Evolutionary conservation across 163 green algal species (phyloP).

Genomic region (Scenedesmus sp.): DNA sequence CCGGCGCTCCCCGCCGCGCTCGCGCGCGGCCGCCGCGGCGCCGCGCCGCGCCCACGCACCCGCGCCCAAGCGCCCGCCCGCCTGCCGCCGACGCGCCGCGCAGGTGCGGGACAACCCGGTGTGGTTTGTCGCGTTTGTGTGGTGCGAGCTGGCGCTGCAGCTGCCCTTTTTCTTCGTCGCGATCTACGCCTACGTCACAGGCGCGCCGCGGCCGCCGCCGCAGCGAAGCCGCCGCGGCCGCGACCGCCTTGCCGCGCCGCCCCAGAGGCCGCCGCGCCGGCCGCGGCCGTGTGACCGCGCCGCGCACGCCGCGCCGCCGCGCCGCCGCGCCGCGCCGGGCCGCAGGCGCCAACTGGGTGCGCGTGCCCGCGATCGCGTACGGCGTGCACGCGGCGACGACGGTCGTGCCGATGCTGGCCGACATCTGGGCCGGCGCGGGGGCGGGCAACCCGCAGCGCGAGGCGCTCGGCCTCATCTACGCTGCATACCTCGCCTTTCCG

Average conservation of each 20-base stretch:
- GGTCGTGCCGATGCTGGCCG: slow-evolving; percentile 77
- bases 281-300: no score
- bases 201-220: slow-evolving; percentile 2
- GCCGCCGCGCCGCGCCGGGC: background rate
- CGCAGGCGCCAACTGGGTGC: slow-evolving; percentile 66
- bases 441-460: slow-evolving; percentile 20
- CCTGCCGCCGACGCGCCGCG: background rate
- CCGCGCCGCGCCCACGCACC: background rate
- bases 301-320: no score
- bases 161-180: slow-evolving; percentile 86
- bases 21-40: background rate
- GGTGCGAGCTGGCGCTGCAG: slow-evolving; percentile 73
- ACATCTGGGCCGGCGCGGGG: slow-evolving; percentile 50
- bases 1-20: no score
- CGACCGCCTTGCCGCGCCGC: no score
- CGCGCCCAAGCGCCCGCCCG: background rate
- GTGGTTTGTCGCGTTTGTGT: slow-evolving; percentile 78
- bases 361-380: slow-evolving; percentile 76
- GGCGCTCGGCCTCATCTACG: slow-evolving; percentile 63
- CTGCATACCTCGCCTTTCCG: slow-evolving; percentile 71
- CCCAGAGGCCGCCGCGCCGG: background rate
- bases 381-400: slow-evolving; percentile 71
- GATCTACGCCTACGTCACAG: slow-evolving; percentile 63
- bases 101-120: slow-evolving; percentile 64
- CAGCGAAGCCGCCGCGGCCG: background rate